Evolutionary conservation across 192 early-diverging fungal species (phyloP).

Genomic region (Gorgonomyces haynaldii): DNA sequence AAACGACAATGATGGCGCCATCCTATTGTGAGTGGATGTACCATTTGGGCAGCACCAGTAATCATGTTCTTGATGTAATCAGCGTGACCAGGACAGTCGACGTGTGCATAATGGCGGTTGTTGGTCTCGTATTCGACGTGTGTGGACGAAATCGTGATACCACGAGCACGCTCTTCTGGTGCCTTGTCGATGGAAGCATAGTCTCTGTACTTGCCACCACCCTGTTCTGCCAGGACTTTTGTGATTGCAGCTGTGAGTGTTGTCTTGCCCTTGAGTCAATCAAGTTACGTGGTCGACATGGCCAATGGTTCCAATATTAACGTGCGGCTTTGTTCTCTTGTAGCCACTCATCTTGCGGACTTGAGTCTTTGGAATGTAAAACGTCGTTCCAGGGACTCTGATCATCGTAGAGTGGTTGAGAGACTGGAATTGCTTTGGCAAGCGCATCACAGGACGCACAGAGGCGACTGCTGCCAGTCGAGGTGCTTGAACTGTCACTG

Average conservation of each 20-base stretch:
- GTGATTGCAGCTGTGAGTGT: slow-evolving; percentile 98
- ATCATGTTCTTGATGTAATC: slow-evolving; percentile 99
- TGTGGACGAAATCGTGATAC: slow-evolving; percentile 95
- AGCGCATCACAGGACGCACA: too few relatives aligned
- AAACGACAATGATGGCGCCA: slow-evolving; percentile 96
- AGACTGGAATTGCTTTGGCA: too few relatives aligned
- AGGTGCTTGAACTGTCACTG: too few relatives aligned
- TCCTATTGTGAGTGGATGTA: too few relatives aligned
- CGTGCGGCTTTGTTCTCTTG: slow-evolving; percentile 82
- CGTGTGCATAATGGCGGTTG: slow-evolving; percentile 86
- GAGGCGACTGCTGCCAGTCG: too few relatives aligned
- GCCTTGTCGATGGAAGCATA: slow-evolving; percentile 98
- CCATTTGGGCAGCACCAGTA: slow-evolving; percentile 92
- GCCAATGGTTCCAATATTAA: slow-evolving; percentile 98
- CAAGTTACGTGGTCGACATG: slow-evolving; percentile 88
- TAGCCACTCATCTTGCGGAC: slow-evolving; percentile 50
- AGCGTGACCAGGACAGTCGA: slow-evolving; percentile 97
- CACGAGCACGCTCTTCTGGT: slow-evolving; percentile 93
- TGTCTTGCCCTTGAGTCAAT: slow-evolving; percentile 52
- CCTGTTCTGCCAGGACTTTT: slow-evolving; percentile 72
- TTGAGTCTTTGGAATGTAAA: not conserved
- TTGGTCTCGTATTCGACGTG: slow-evolving; percentile 95
- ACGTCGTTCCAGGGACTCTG: slow-evolving; percentile 3
- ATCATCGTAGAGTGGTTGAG: not conserved
- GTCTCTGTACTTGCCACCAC: slow-evolving; percentile 83